Evolutionary conservation across 2,329 filamentous ascomycete genomes (phyloP), one percentile per base, ranked within the genome.

Genomic region (Fusarium poae): DNA sequence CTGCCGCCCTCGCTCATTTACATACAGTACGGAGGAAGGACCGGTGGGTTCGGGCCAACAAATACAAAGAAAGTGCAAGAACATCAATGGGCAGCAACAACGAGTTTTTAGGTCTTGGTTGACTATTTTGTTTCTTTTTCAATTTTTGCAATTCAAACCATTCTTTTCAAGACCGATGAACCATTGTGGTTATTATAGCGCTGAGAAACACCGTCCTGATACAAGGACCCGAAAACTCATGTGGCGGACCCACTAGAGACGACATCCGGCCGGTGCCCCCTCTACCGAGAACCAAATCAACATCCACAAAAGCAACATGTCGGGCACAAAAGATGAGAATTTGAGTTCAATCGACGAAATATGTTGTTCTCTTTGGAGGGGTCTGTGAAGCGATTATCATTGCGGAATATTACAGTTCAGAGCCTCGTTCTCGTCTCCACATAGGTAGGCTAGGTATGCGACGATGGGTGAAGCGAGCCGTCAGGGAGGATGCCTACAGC

Each of bases 231-330:
- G 67, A 72, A 61, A 64, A 58, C 65, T 72, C 66, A 67, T 70
- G 67, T 73, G 65, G 68, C 65, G 74, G 74, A 75, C 70, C 76
- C 76, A 77, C 76, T 71, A 67, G 65, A 61, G 70, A 78, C 76
- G 74, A 77, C 75, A 78, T 76, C 75, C 75, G 75, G 71, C 70
- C 76, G 74, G 70, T 70, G 65, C 66, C 62, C 60, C 68, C 72
- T 74, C 68, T 74, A 72, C 69, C 66, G 60, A 62, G 55, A 68
- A 68, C 56, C 58, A 62, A 51, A 57, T 62, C 52, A 34, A 61
- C 35, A 57, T 51, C 57, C 55, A 63, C 66, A 50, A 70, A 67
- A 50, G 49, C 40, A 69, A 27, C 54, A 35, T 49, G 35, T 53
- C 27, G 44, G 32, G 53, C 50, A 67, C 40, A 42, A 42, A 43